A percentile compares a stretch with the other conserved stretches of the same genome.
These are phyloP conservation scores for Rhipidocladum racemiflorum DNA, from an alignment of 176 grass and related monocot genomes.

Conservation along the genomic window DNA sequence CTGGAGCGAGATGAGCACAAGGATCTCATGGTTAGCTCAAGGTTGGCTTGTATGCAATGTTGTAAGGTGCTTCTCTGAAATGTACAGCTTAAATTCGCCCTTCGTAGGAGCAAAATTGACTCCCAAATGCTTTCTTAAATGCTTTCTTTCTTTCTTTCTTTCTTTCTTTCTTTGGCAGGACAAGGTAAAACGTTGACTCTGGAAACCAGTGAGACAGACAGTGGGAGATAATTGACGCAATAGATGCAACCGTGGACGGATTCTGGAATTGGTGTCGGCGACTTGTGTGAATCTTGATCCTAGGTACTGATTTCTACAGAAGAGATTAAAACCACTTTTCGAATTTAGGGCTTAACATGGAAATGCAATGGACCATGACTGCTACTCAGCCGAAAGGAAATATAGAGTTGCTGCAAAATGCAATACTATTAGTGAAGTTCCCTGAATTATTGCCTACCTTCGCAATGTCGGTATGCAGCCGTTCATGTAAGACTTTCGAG, in stretches of 20 bases:
- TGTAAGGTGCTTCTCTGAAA: not conserved
- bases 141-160: not conserved
- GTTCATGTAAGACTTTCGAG: not conserved
- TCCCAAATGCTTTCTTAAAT: not conserved
- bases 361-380: not conserved
- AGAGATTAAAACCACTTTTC: not conserved
- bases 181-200: not conserved
- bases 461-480: not conserved
- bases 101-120: not conserved
- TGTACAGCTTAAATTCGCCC: not conserved
- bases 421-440: not conserved
- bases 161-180: not conserved
- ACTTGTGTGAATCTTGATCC: not conserved
- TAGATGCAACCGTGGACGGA: not conserved
- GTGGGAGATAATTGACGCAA: not conserved
- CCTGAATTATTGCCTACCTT: not conserved
- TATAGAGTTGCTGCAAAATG: not conserved
- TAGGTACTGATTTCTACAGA: not conserved
- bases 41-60: not conserved
- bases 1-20: conserved; percentile 6
- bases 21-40: not conserved
- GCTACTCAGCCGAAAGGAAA: not conserved
- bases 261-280: not conserved
- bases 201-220: not conserved
- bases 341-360: not conserved